phyloP scores from a whole-genome alignment of 768 basidiomycete genomes.

The Xerocomellus dryophilus region DNA sequence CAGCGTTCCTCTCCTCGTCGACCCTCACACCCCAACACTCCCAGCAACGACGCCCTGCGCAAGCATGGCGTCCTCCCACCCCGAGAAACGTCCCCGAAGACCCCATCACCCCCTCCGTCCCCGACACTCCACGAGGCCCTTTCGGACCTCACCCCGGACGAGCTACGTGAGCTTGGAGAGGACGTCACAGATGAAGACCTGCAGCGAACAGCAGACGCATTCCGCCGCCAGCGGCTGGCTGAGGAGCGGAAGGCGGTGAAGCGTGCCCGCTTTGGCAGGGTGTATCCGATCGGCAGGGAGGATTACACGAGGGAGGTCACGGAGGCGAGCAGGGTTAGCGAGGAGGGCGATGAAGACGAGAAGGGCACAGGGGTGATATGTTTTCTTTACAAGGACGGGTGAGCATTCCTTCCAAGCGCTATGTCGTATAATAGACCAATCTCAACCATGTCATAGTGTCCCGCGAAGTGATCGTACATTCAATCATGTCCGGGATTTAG shows the following conservation, averaged over 20 bases:
- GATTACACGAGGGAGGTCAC: constrained; percentile 96
- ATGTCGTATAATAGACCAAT: background rate
- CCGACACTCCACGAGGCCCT: constrained; percentile 68
- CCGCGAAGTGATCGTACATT: constrained; percentile 76
- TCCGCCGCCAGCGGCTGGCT: constrained; percentile 59
- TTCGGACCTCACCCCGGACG: constrained; percentile 56
- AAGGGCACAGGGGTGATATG: constrained; percentile 91
- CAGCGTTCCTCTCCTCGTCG: background rate
- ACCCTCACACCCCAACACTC: background rate
- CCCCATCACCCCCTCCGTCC: constrained; percentile 80
- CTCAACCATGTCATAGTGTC: constrained; percentile 47
- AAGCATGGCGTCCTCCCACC: constrained; percentile 90
- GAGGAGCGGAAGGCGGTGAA: constrained; percentile 58
- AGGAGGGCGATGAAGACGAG: constrained; percentile 61
- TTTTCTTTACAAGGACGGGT: constrained; percentile 95
- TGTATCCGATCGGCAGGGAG: constrained; percentile 86
- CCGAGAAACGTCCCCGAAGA: constrained; percentile 59
- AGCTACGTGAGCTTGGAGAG: constrained; percentile 67
- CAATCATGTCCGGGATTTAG: constrained; percentile 65
- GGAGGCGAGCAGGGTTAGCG: constrained; percentile 75
- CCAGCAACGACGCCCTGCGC: constrained; percentile 91
- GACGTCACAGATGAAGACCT: constrained; percentile 75
- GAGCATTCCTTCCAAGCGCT: constrained; percentile 29
- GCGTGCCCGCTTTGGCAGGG: constrained; percentile 72
- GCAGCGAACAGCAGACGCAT: constrained; percentile 67